Conservation (phyloP, 768 basidiomycete genomes). For the Pholiota microspora region DNA sequence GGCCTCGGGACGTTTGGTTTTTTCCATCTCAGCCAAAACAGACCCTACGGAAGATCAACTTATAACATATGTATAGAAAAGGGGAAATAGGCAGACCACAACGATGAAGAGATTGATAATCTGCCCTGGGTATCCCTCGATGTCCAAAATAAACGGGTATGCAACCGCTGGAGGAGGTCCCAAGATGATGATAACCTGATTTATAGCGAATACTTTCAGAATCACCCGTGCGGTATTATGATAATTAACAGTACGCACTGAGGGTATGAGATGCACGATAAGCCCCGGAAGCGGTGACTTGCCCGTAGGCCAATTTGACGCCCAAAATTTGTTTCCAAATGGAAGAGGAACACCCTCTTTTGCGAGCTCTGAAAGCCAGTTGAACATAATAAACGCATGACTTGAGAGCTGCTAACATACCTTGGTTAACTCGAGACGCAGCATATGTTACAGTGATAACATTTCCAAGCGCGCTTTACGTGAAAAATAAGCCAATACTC, state of each 20-base stretch:
- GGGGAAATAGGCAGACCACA: conserved; percentile 39
- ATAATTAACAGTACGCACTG: too few species aligned
- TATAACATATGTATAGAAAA: too few species aligned
- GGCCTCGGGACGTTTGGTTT: conserved; percentile 46
- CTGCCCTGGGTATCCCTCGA: conserved; percentile 51
- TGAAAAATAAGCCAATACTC: background rate
- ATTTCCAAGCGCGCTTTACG: conserved; percentile 22
- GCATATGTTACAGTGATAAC: conserved; percentile 40
- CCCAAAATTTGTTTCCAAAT: conserved; percentile 59
- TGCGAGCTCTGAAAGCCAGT: conserved; percentile 41
- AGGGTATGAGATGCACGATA: conserved; percentile 53
- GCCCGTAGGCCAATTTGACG: conserved; percentile 60
- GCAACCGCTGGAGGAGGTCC: conserved; percentile 50
- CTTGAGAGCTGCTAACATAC: conserved; percentile 14
- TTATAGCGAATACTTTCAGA: too few species aligned
- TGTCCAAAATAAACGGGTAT: conserved; percentile 62
- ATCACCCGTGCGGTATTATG: too few species aligned
- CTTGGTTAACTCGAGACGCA: conserved; percentile 52
- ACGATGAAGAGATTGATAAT: conserved; percentile 58
- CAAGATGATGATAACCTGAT: conserved; percentile 48
- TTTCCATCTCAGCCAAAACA: conserved; percentile 55
- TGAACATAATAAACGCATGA: background rate
- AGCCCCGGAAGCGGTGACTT: conserved; percentile 56
- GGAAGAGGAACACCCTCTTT: conserved; percentile 64
- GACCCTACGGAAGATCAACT: conserved; percentile 30